Conservation (phyloP, 2,329 filamentous ascomycete species). For the Fusarium verrucosum region DNA sequence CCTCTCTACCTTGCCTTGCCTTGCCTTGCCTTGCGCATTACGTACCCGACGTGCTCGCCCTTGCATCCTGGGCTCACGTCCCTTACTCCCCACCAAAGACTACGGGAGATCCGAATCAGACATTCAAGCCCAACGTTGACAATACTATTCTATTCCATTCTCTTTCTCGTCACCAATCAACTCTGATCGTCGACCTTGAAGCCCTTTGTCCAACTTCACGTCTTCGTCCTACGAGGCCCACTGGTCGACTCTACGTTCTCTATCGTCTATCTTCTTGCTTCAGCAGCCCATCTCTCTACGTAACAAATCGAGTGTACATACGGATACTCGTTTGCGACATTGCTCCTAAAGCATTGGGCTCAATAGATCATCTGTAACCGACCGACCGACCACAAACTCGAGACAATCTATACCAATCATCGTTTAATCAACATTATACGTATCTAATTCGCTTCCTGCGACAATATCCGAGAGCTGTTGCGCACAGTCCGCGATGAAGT, state of each 20-base stretch:
- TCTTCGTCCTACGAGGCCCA: neutral
- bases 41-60: constrained; percentile 5
- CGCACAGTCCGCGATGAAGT: constrained; percentile 29
- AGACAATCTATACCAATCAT: constrained; percentile 17
- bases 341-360: neutral
- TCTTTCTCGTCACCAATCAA: neutral
- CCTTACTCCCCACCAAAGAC: neutral
- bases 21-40: constrained; percentile 6
- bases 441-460: constrained; percentile 24
- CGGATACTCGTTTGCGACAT: constrained; percentile 15
- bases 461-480: constrained; percentile 10
- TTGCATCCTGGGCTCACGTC: constrained; percentile 9
- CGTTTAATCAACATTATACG: constrained; percentile 12
- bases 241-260: neutral
- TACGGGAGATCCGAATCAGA: neutral
- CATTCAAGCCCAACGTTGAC: neutral
- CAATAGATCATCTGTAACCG: neutral
- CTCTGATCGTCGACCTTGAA: neutral
- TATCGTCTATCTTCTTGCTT: neutral
- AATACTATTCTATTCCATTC: neutral
- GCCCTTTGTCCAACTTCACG: neutral
- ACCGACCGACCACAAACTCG: constrained; percentile 7
- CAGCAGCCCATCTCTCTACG: neutral
- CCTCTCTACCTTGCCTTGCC: constrained; percentile 1
- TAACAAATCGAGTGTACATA: constrained; percentile 9